Evolutionary conservation across 1,139 yeast genomes (phyloP).

Genomic region (Kodamaea ohmeri): DNA sequence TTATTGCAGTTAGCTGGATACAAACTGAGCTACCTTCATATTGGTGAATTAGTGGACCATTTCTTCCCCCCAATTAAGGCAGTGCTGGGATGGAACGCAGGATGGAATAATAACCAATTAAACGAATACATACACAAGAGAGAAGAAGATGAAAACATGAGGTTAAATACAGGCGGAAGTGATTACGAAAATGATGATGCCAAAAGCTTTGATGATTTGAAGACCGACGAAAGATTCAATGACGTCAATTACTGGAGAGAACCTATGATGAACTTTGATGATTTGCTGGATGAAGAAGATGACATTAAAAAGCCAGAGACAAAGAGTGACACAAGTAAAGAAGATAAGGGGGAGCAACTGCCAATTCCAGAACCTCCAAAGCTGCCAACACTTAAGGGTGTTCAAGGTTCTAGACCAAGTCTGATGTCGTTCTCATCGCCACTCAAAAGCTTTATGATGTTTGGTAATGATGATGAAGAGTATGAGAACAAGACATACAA

Average conservation of each 20-base stretch:
- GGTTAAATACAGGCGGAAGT: constrained; percentile 6
- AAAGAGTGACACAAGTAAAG: background rate
- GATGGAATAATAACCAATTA: constrained; percentile 41
- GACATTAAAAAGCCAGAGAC: constrained; percentile 14
- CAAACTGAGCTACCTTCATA: constrained; percentile 80
- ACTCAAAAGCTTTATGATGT: constrained; percentile 42
- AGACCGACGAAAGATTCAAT: constrained; percentile 61
- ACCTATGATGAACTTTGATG: constrained; percentile 54
- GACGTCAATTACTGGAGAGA: constrained; percentile 94
- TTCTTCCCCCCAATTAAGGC: constrained; percentile 85
- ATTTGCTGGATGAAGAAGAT: constrained; percentile 49
- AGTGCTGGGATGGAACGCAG: constrained; percentile 33
- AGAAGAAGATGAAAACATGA: constrained; percentile 10
- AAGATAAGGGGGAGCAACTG: background rate
- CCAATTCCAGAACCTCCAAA: constrained; percentile 4
- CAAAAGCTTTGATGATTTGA: constrained; percentile 17
- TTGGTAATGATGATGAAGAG: constrained; percentile 23
- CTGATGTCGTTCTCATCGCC: constrained; percentile 43
- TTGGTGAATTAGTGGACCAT: constrained; percentile 94
- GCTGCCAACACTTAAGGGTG: constrained; percentile 5
- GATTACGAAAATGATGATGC: constrained; percentile 4
- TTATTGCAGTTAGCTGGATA: constrained; percentile 91
- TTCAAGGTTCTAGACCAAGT: constrained; percentile 19
- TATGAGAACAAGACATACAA: constrained; percentile 12
- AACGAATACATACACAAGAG: constrained; percentile 31